Conservation (phyloP, 352 stramenopile species). For the Globisporangium solare region DNA sequence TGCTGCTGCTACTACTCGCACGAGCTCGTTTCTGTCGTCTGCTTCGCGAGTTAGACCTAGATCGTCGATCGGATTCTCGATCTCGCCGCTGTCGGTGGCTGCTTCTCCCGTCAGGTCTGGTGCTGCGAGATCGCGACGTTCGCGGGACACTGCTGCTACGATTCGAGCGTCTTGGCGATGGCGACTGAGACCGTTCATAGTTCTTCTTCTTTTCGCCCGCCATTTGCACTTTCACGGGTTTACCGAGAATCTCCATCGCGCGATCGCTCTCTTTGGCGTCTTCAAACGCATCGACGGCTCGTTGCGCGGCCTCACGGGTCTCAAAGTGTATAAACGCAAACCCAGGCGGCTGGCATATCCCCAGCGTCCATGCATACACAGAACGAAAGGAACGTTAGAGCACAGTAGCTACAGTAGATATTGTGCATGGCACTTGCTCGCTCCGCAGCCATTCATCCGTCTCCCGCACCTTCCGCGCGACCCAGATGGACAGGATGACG, state of each 20-base stretch:
- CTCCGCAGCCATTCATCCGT: no score
- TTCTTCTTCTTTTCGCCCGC: constrained; percentile 34
- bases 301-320: constrained; percentile 32
- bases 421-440: no score
- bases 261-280: constrained; percentile 14
- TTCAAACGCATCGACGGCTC: constrained; percentile 40
- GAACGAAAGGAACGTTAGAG: neutral
- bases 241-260: constrained; percentile 58
- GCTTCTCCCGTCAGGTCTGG: no score
- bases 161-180: constrained; percentile 12
- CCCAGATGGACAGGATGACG: constrained; percentile 68
- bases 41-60: neutral
- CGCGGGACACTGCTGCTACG: constrained; percentile 14
- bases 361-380: neutral
- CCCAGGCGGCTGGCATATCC: constrained; percentile 51
- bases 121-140: neutral
- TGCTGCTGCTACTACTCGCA: constrained; percentile 1
- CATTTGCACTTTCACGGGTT: constrained; percentile 71
- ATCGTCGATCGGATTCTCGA: neutral
- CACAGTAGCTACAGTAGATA: no score
- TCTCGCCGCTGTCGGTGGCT: neutral
- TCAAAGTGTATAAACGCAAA: constrained; percentile 79
- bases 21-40: neutral
- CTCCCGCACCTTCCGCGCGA: constrained; percentile 55
- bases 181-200: constrained; percentile 1